These are phyloP conservation scores for Corylus avellana DNA, from an alignment of 306 rosid genomes.

Conservation along the genomic window DNA sequence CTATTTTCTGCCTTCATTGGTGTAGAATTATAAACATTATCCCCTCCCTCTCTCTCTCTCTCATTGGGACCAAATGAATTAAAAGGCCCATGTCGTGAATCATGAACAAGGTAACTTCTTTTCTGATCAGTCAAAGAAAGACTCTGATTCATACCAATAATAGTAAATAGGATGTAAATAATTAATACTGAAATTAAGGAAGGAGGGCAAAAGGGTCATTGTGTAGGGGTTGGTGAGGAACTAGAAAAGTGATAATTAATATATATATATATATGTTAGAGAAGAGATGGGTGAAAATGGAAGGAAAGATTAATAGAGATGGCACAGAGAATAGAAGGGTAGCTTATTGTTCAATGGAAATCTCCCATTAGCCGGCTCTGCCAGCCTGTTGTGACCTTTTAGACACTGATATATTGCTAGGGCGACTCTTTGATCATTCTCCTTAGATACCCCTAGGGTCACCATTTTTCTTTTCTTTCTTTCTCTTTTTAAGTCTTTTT, in stretches of 20 bases:
- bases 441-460: slow-evolving; percentile 22
- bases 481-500: neutral
- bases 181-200: too few relatives aligned
- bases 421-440: neutral
- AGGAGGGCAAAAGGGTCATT: slow-evolving; percentile 5
- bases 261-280: too few relatives aligned
- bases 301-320: slow-evolving; percentile 6
- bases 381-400: slow-evolving; percentile 33
- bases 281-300: neutral
- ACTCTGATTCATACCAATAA: too few relatives aligned
- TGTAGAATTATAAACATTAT: too few relatives aligned
- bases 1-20: too few relatives aligned
- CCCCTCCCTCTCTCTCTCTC: too few relatives aligned
- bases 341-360: slow-evolving; percentile 18
- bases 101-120: too few relatives aligned
- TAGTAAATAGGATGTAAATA: too few relatives aligned
- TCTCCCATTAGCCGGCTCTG: slow-evolving; percentile 12
- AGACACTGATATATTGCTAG: slow-evolving; percentile 16
- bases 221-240: neutral
- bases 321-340: slow-evolving; percentile 6
- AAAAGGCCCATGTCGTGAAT: too few relatives aligned
- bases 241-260: too few relatives aligned
- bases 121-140: too few relatives aligned
- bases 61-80: too few relatives aligned
- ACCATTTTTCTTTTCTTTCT: neutral